phyloP scores from a whole-genome alignment of 2,329 filamentous ascomycete genomes.

The Sclerotinia minor region DNA sequence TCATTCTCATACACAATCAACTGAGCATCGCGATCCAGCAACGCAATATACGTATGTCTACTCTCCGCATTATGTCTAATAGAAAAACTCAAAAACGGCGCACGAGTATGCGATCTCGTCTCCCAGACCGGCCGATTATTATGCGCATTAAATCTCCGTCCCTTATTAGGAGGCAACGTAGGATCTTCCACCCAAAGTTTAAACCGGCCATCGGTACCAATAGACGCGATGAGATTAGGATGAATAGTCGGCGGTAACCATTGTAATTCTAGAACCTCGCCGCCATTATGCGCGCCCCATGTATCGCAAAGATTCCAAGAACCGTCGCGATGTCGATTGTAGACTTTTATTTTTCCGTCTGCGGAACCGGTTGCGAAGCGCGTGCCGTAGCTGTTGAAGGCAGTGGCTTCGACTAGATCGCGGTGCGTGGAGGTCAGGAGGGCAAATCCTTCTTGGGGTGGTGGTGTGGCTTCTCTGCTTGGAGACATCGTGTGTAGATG shows the following conservation, averaged over 20 bases:
- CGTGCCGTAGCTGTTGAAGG: conserved; percentile 90
- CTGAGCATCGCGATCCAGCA: conserved; percentile 79
- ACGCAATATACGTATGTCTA: conserved; percentile 78
- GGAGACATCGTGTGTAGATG: conserved; percentile 26
- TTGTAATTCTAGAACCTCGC: conserved; percentile 88
- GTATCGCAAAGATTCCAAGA: conserved; percentile 80
- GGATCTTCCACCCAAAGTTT: conserved; percentile 92
- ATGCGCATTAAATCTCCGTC: conserved; percentile 74
- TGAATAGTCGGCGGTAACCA: conserved; percentile 92
- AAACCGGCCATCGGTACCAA: conserved; percentile 86
- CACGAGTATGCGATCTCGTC: conserved; percentile 34
- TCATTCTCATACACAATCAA: conserved; percentile 83
- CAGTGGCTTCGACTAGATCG: conserved; percentile 54
- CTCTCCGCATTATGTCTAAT: conserved; percentile 80
- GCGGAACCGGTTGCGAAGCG: conserved; percentile 89
- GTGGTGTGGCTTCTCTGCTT: conserved; percentile 30
- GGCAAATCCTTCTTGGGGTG: conserved; percentile 33
- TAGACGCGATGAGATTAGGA: conserved; percentile 79
- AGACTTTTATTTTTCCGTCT: conserved; percentile 90
- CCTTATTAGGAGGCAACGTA: conserved; percentile 69
- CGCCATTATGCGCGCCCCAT: conserved; percentile 86
- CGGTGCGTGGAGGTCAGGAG: conserved; percentile 74
- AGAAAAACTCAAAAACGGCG: conserved; percentile 73
- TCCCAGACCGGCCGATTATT: conserved; percentile 61
- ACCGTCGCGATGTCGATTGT: conserved; percentile 76